Base-by-base conservation (phyloP, 306 rosid species). In the Prinsepia uniflora region DNA sequence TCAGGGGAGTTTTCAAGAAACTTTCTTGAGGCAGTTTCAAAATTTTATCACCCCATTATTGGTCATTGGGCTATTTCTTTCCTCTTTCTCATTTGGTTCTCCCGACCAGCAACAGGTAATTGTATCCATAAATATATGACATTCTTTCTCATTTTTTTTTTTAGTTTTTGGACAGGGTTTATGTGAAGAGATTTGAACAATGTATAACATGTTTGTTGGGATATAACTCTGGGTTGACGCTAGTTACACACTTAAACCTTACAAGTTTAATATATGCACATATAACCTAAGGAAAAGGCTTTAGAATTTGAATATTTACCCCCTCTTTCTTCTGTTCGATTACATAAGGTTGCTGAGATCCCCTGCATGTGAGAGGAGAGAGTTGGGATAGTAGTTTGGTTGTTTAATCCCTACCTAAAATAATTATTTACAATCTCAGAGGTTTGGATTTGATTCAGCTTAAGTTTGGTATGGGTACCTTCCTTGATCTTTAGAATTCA, bases 81-180 rank as follows among this genome's bases (percentile, higher is more conserved):
- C 88, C 10, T 84, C 91, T 43, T 77, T 86, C 70, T 72, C 86
- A 63, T 75, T 79, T 78, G 84, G 88, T 71, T 78, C 91, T 71
- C 74, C 74, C 22, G 97, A 90, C 42, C 88, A 83, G 80, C 81
- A 91, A 76, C 92, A 92, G 95, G 99, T 94, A 74, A 70, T 40
- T 42, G 14, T 48, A 10, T 10, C 42, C 54, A 4, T 54, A 11
- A 15, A 19, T 61, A 36, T 61, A 14, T 40, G 66, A 15, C 8
- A n/a, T 22, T 30, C 36, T 30, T 30, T 53, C 57, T 53, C 24
- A 9, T 5, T 55, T 11, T 55, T 55, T 55, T 55, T 10, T 55
- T 20, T 55, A 55, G 7, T 55, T 49, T 55, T 57, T 64, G 30
- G 24, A 42, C 44, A 17, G 19, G 14, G 44, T 15, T 63, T 44